Percentiles rank a stretch among this genome's conserved stretches.
Evolutionary conservation across 1,284 basidiomycete genomes (phyloP).

Genomic region (Filobasidium uniguttulatum): DNA sequence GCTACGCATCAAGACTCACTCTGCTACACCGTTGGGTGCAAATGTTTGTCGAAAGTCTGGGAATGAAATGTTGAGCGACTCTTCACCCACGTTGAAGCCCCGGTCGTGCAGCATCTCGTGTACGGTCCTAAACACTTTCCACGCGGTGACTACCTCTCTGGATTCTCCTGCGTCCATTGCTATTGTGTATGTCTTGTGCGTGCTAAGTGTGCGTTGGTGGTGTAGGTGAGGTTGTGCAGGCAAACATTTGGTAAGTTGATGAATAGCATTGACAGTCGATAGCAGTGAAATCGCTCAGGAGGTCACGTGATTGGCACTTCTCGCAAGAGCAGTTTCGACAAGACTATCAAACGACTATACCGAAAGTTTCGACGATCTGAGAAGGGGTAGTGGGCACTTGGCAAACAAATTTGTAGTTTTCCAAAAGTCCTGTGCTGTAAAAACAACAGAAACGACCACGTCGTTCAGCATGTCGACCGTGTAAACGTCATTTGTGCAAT

Average conservation of each 20-base stretch:
- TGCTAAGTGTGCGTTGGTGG: background rate
- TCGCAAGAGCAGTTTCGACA: too few species aligned
- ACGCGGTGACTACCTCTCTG: slow-evolving; percentile 47
- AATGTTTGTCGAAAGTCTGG: slow-evolving; percentile 55
- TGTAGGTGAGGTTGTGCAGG: background rate
- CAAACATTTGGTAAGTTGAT: background rate
- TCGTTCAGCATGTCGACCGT: too few species aligned
- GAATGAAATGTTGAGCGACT: slow-evolving; percentile 77
- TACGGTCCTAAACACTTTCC: slow-evolving; percentile 92
- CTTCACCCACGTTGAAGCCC: slow-evolving; percentile 75
- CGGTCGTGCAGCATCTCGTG: slow-evolving; percentile 93
- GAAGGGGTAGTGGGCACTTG: too few species aligned
- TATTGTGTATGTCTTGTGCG: background rate
- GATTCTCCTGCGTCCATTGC: slow-evolving; percentile 16
- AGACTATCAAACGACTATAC: too few species aligned
- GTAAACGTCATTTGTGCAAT: too few species aligned
- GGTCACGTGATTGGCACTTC: too few species aligned
- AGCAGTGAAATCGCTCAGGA: too few species aligned
- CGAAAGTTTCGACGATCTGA: too few species aligned
- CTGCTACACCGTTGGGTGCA: slow-evolving; percentile 36
- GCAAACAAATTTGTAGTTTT: too few species aligned
- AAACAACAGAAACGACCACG: too few species aligned
- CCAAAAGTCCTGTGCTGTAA: too few species aligned
- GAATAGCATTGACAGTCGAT: too few species aligned
- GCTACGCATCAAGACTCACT: slow-evolving; percentile 22